phyloP scores from a whole-genome alignment of 306 rosid species.

The Cicer judaicum region DNA sequence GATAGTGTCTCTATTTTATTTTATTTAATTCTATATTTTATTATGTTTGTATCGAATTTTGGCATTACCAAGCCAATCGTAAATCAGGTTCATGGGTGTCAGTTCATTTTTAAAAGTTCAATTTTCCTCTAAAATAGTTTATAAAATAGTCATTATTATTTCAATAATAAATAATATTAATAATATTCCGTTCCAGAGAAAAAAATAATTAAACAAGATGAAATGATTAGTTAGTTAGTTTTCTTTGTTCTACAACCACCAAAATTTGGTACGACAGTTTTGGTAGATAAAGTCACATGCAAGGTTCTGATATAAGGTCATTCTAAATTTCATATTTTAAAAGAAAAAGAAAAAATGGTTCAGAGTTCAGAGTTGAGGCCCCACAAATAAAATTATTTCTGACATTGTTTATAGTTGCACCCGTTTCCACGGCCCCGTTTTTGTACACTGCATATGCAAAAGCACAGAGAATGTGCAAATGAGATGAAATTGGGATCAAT shows the following conservation, averaged over 20 bases:
- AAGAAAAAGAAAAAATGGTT: constrained; percentile 4
- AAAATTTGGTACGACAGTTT: constrained; percentile 44
- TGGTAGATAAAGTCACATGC: constrained; percentile 65
- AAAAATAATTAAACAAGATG: constrained; percentile 2
- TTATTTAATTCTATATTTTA: no score
- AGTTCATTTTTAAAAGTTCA: no score
- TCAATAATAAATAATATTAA: no score
- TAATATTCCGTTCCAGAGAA: no score
- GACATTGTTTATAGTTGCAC: constrained; percentile 15
- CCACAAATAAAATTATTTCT: constrained; percentile 25
- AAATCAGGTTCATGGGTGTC: no score
- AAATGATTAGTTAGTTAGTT: constrained; percentile 57
- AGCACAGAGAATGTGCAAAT: constrained; percentile 43
- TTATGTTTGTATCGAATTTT: no score
- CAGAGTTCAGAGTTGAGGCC: not conserved
- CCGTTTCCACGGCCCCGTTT: not conserved
- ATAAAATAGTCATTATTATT: no score
- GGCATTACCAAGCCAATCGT: no score
- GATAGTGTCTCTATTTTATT: no score
- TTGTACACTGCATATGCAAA: constrained; percentile 42
- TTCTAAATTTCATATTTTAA: not conserved
- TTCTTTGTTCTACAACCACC: constrained; percentile 46
- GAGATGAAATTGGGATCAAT: constrained; percentile 14
- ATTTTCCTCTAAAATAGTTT: no score
- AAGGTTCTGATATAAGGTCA: constrained; percentile 49